phyloP scores from a whole-genome alignment of 805 yeast genomes.

The Saccharomyces kudriavzevii region DNA sequence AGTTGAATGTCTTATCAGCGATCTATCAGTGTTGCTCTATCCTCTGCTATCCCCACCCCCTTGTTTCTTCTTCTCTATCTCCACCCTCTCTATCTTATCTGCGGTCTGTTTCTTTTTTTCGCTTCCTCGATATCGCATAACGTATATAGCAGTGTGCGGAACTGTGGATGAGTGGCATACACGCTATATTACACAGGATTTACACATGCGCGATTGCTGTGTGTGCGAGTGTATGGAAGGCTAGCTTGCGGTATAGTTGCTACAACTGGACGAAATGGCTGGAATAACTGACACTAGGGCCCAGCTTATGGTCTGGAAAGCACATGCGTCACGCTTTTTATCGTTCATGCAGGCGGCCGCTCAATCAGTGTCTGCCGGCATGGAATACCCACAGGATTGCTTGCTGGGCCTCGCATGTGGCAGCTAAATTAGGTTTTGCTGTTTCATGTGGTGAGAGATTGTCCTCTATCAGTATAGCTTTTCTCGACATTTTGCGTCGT shows the following conservation, averaged over 20 bases:
- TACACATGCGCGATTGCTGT: neutral
- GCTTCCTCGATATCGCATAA: neutral
- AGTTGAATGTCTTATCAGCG: neutral
- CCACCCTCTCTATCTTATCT: neutral
- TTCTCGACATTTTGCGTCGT: neutral
- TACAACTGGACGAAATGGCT: too few relatives aligned
- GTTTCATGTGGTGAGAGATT: neutral
- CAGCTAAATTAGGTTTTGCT: too few relatives aligned
- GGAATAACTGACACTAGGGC: too few relatives aligned
- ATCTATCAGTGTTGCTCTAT: neutral
- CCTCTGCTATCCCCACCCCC: neutral
- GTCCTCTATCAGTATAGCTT: neutral
- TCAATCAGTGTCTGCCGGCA: too few relatives aligned
- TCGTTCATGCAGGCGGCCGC: too few relatives aligned
- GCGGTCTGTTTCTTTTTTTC: neutral
- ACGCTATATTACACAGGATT: neutral
- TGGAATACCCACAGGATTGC: too few relatives aligned
- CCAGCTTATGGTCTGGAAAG: too few relatives aligned
- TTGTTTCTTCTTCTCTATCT: neutral
- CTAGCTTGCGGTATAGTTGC: too few relatives aligned
- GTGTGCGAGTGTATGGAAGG: too few relatives aligned
- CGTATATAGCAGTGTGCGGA: neutral
- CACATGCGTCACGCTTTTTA: too few relatives aligned
- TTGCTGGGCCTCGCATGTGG: neutral
- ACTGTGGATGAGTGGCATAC: neutral